Conservation (phyloP, 306 rosid species). For the Fragaria ananassa region DNA sequence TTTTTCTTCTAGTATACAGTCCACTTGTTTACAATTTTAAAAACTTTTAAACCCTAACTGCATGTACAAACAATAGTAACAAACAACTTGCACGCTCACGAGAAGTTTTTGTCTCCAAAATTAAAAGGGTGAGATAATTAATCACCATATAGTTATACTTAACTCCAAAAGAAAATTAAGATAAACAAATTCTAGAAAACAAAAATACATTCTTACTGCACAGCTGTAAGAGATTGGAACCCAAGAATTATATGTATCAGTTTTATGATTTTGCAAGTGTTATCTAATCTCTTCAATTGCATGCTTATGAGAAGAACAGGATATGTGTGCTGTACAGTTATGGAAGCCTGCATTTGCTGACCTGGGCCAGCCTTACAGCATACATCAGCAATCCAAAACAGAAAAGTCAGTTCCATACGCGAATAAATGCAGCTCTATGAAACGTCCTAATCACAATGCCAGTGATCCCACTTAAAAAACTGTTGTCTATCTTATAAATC, state of each 20-base stretch:
- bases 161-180: background rate
- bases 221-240: background rate
- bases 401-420: background rate
- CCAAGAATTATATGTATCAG: background rate
- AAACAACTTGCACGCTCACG: background rate
- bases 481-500: background rate
- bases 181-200: background rate
- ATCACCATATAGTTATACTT: background rate
- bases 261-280: background rate
- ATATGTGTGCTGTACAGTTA: background rate
- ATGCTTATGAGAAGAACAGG: background rate
- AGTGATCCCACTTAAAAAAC: background rate
- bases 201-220: background rate
- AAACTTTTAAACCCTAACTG: background rate
- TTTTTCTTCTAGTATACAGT: background rate
- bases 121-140: background rate
- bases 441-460: background rate
- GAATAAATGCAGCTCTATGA: slow-evolving; percentile 2
- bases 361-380: background rate
- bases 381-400: background rate
- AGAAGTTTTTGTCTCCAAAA: background rate
- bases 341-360: background rate
- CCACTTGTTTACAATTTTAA: background rate
- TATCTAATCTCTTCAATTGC: background rate
- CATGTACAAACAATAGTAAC: background rate